Evolutionary conservation across 176 grass and related monocot species (phyloP).

Genomic region (Bonia amplexicaulis): DNA sequence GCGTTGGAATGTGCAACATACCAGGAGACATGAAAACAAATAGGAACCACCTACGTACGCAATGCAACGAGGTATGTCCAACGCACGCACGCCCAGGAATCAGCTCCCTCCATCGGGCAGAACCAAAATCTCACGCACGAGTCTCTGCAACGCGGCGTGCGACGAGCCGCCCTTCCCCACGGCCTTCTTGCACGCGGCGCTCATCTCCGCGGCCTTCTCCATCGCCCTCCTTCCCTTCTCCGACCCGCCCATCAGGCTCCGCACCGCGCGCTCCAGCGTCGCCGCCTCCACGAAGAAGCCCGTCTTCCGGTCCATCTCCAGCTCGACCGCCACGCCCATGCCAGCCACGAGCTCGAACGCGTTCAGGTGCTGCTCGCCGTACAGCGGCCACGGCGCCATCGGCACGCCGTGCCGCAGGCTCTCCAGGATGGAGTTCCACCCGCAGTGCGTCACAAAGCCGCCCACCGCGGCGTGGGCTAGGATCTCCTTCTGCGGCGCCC

Average conservation of each 20-base stretch:
- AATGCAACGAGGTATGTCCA: too few relatives aligned
- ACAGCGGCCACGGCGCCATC: constrained; percentile 12
- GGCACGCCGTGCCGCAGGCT: constrained; percentile 25
- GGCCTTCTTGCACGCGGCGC: constrained; percentile 11
- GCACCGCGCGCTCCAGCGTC: constrained; percentile 38
- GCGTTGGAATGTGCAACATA: neutral
- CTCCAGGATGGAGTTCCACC: constrained; percentile 43
- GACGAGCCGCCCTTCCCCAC: constrained; percentile 28
- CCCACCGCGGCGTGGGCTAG: neutral
- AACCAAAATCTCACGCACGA: neutral
- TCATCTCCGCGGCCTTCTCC: constrained; percentile 41
- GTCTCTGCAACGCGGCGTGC: neutral
- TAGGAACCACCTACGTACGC: too few relatives aligned
- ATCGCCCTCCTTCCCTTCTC: constrained; percentile 31
- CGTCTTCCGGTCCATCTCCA: constrained; percentile 23
- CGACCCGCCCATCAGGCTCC: constrained; percentile 23
- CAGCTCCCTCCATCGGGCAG: too few relatives aligned
- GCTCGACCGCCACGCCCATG: constrained; percentile 26
- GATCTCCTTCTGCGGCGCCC: constrained; percentile 29
- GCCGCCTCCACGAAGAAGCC: constrained; percentile 25
- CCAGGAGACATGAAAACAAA: neutral
- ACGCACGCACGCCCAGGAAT: too few relatives aligned
- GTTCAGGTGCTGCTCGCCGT: constrained; percentile 45
- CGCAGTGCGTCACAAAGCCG: constrained; percentile 55
- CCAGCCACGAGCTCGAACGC: constrained; percentile 15